These are phyloP conservation scores for Schizochytrium sp. DNA, from an alignment of 108 stramenopile species.

Conservation along the genomic window DNA sequence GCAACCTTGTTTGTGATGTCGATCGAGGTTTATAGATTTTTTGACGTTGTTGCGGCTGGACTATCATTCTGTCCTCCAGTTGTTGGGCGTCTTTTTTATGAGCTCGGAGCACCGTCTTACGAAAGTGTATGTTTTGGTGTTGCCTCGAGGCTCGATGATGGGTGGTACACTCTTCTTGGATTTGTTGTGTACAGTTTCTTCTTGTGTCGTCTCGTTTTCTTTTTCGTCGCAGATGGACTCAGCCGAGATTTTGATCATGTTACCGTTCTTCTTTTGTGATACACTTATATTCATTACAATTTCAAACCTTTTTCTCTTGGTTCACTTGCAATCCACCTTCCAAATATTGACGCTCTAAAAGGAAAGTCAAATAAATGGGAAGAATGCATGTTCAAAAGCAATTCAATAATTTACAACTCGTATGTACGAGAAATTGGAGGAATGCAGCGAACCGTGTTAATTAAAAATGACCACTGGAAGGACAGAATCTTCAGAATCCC, in stretches of 20 bases:
- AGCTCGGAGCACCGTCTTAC: not conserved
- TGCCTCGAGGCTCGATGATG: not conserved
- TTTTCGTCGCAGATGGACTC: not conserved
- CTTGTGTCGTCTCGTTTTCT: not conserved
- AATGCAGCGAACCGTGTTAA: no score
- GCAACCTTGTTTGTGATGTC: constrained; percentile 45
- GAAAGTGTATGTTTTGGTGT: constrained; percentile 53
- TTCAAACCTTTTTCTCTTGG: no score
- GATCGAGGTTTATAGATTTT: not conserved
- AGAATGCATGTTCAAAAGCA: no score
- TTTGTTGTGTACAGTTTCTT: constrained; percentile 21
- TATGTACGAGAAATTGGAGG: no score
- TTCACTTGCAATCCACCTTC: no score
- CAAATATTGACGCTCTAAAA: no score
- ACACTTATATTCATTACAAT: not conserved
- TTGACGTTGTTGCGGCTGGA: constrained; percentile 51
- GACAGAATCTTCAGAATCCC: no score
- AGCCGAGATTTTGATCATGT: constrained; percentile 37
- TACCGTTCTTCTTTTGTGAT: constrained; percentile 17
- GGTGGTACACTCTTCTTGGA: constrained; percentile 33
- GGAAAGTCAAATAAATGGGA: no score
- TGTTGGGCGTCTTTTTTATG: not conserved
- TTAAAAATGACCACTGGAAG: no score
- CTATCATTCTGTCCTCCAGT: constrained; percentile 31
- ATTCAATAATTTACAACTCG: no score